Evolutionary conservation across 2,329 filamentous ascomycete species (phyloP), one percentile per base, ranked within the genome.

Genomic region (Chlorencoelia australis): DNA sequence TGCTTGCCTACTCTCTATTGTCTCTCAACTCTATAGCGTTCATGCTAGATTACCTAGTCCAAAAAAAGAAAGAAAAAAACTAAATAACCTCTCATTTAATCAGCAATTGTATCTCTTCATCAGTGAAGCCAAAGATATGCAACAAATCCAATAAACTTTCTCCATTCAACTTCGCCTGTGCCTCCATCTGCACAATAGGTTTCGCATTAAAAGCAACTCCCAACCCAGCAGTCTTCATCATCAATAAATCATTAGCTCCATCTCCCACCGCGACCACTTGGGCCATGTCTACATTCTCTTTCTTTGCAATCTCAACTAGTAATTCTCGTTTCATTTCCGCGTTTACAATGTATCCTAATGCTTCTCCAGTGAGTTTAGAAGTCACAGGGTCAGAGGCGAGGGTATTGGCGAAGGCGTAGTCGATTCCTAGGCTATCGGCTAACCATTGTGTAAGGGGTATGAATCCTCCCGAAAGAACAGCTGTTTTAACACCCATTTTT

Each of bases 381-480:
- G 52, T 66, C 2, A 63, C 63, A 22, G 71, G 64, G 43, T 76
- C 75, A 11, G 81, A 67, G 11, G 78, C 71, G 0, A 89, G 80
- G 51, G 89, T 79, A 59, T 98, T 98, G 26, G 91, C 91, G 56
- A 81, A 76, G 0, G 85, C 87, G 54, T 94, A 79, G 59, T 96
- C 84, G 39, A 98, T 74, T 10, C 85, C 85, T 17, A 98, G 66
- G 52, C 85, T 69, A 26, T 67, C 67, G 11, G 84, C 87, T 22
- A 96, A 72, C 85, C 88, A 96, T 39, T 76, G 71, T 0, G 91
- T 93, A 45, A 96, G 64, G 0, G 89, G 88, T 45, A 84, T 75
- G 61, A 98, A 98, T 0, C 91, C 91, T 29, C 91, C 91, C 21
- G 86, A 94, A 20, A 95, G 63, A 4, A 98, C 89, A 0, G 88